These are phyloP conservation scores for Dioscorea dumetorum DNA, from an alignment of 106 monocot species.

Conservation along the genomic window DNA sequence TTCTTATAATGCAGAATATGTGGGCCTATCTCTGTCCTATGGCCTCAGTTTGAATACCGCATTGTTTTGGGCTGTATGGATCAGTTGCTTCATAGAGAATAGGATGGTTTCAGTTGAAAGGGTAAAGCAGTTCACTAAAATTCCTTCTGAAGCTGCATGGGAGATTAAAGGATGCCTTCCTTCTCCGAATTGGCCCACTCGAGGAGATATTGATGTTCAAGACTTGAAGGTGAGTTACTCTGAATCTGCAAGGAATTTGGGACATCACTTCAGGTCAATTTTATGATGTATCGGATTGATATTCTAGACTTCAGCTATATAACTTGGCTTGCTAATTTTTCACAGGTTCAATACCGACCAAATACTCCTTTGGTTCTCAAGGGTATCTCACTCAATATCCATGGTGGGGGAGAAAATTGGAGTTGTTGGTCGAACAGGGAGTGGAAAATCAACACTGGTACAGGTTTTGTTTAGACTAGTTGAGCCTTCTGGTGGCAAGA, in stretches of 20 bases:
- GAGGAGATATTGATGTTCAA: conserved; percentile 58
- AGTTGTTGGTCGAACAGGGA: conserved; percentile 75
- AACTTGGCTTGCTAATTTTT: background rate
- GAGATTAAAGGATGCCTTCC: conserved; percentile 63
- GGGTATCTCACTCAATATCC: conserved; percentile 40
- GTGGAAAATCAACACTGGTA: conserved; percentile 82
- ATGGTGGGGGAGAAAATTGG: conserved; percentile 77
- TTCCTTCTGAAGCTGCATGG: conserved; percentile 89
- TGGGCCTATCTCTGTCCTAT: conserved; percentile 91
- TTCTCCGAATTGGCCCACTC: conserved; percentile 61
- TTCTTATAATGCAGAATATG: conserved; percentile 46
- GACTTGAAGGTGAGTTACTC: conserved; percentile 51
- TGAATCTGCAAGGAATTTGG: background rate
- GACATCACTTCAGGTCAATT: background rate
- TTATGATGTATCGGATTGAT: background rate
- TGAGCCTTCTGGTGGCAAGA: conserved; percentile 58
- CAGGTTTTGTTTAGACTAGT: conserved; percentile 66
- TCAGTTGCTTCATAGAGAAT: conserved; percentile 95
- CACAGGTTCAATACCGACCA: conserved; percentile 53
- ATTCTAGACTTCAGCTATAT: background rate
- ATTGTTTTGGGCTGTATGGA: conserved; percentile 73
- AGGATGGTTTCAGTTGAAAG: conserved; percentile 97
- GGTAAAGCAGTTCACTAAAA: conserved; percentile 83
- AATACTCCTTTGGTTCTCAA: conserved; percentile 67
- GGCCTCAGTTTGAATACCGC: conserved; percentile 77